These are phyloP conservation scores for Cunninghamia lanceolata DNA, from an alignment of 75 land plant species.

Conservation along the genomic window DNA sequence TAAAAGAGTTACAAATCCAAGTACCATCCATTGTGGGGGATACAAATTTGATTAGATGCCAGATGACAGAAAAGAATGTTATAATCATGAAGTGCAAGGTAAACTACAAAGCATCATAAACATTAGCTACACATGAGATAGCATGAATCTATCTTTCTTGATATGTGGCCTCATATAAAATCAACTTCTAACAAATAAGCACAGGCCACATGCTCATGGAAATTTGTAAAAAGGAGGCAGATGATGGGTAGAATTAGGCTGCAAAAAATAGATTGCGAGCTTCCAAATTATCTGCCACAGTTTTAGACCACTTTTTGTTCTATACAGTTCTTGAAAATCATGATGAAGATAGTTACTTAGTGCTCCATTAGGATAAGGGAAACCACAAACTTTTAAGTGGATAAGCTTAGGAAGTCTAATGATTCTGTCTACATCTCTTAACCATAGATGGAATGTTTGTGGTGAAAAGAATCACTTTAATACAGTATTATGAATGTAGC, in stretches of 20 bases:
- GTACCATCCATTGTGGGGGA: too few relatives aligned
- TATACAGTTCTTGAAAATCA: conserved; percentile 25
- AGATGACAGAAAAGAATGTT: not conserved
- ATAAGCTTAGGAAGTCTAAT: not conserved
- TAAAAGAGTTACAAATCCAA: too few relatives aligned
- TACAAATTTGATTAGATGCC: too few relatives aligned
- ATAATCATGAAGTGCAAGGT: not conserved
- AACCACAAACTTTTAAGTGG: not conserved
- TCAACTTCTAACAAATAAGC: too few relatives aligned
- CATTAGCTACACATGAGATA: too few relatives aligned
- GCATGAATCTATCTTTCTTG: too few relatives aligned
- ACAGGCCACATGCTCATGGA: conserved; percentile 21
- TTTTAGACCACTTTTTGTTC: conserved; percentile 30
- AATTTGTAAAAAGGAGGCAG: conserved; percentile 30
- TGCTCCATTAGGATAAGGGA: not conserved
- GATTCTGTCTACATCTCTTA: not conserved
- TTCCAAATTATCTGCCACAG: conserved; percentile 23
- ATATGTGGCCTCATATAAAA: too few relatives aligned
- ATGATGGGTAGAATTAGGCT: conserved; percentile 36
- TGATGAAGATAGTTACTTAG: conserved; percentile 12
- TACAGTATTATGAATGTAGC: not conserved
- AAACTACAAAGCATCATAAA: not conserved
- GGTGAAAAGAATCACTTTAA: conserved; percentile 24
- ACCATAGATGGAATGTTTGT: conserved; percentile 16
- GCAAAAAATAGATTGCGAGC: not conserved